A percentile compares a stretch with the other conserved stretches of the same genome.
Conservation (phyloP, 2,329 filamentous ascomycete species). For the Trichoderma sp. region DNA sequence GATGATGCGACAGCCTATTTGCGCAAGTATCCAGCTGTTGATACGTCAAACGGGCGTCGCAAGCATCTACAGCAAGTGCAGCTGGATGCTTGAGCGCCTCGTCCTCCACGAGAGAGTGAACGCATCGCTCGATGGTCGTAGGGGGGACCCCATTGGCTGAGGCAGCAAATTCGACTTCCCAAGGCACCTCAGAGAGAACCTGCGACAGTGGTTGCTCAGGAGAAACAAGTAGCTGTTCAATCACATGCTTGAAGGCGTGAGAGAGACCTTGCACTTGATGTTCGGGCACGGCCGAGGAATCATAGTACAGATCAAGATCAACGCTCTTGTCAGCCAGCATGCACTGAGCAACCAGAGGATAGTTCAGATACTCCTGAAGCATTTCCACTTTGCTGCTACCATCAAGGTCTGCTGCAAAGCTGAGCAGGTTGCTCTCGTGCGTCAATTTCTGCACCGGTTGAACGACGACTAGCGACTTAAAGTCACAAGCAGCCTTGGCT, state of each 20-base stretch:
- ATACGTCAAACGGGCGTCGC: conserved; percentile 43
- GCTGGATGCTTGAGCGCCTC: not conserved
- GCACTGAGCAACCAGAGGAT: conserved; percentile 22
- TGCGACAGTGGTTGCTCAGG: not conserved
- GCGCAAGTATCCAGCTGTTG: conserved; percentile 35
- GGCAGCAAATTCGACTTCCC: not conserved
- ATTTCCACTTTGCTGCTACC: conserved; percentile 1
- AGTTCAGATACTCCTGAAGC: conserved; percentile 19
- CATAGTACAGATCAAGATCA: conserved; percentile 10
- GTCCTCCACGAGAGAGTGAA: conserved; percentile 18
- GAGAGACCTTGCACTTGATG: conserved; percentile 9
- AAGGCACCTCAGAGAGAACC: not conserved
- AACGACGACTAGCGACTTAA: conserved; percentile 24
- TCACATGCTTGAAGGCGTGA: conserved; percentile 11
- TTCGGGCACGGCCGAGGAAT: conserved; percentile 5
- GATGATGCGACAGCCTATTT: conserved; percentile 23
- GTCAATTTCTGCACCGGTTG: conserved; percentile 24
- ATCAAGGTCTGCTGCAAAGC: not conserved
- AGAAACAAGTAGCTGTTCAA: not conserved
- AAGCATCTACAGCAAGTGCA: not conserved
- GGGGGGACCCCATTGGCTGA: not conserved
- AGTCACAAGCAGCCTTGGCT: conserved; percentile 23
- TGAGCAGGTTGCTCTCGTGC: not conserved
- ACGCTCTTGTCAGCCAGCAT: conserved; percentile 12
- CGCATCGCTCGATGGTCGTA: not conserved